Base-by-base conservation (phyloP, 805 yeast genomes). In the Diddensiella caesifluorescens region DNA sequence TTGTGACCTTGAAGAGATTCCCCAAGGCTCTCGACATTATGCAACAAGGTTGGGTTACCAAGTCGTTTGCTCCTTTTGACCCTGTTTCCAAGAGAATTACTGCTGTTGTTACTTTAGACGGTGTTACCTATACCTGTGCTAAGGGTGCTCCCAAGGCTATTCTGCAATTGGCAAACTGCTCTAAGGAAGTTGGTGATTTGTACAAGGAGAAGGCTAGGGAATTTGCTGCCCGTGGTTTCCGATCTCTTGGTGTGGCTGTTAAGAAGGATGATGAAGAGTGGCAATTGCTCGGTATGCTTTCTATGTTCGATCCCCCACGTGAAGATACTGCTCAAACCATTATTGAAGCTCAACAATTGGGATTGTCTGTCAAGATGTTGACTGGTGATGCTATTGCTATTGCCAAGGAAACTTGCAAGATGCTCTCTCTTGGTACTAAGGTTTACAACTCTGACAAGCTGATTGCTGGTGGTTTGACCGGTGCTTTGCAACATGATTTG, bases 341-440 rank as follows among this genome's bases (percentile, higher is more conserved):
- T 69, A 67, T 75, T 68, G 96, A 87, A 77, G 95, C 96, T 60
- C 83, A 83, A 75, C 68, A 73, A 60, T 79, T 87, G 64, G 96
- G 96, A 83, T 79, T 87, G 67, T 80, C 92, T 73, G 95, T 87
- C 60, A 87, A 87, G 84, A 87, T 87, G 95, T 78, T 87, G 69
- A 87, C 96, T 74, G 96, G 96, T 83, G 96, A 87, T 73, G 96
- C 96, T 70, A 95, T 87, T 67, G 96, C 95, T 77, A 87, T 87
- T 73, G 95, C 96, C 64, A 87, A 87, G 83, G 96, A 87, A 78
- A 87, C 96, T 67, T 87, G 95, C 76, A 83, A 95, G 79, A 95
- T 87, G 83, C 78, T 87, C 70, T 94, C 95, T 68, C 77, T 87
- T 61, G 96, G 95, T 76, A 83, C 92, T 61, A 85, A 85, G 86